Conservation (phyloP, 1,139 yeast species). For the Debaryomycetaceae sp. region DNA sequence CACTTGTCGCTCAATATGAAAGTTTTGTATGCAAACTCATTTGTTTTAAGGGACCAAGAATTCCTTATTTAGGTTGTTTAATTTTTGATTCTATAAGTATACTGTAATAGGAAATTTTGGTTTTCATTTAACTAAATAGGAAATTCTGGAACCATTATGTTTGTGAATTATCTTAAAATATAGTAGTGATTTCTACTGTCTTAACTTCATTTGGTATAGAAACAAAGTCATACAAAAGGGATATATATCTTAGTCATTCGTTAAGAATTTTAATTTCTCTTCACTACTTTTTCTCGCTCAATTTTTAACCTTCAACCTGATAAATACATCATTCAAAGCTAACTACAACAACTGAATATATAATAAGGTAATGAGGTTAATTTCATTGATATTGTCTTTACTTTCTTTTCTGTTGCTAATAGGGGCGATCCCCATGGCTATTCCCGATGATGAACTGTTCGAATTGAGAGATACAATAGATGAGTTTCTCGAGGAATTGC, state of each 20-base stretch:
- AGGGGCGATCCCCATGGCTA: slow-evolving; percentile 16
- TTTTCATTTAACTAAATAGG: not conserved
- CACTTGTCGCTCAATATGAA: not conserved
- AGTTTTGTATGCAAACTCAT: not conserved
- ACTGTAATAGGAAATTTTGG: not conserved
- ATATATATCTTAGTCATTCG: not conserved
- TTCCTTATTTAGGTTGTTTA: not conserved
- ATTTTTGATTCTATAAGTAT: not conserved
- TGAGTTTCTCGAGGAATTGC: slow-evolving; percentile 8
- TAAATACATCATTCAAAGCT: not conserved
- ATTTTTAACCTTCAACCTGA: not conserved
- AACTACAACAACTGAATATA: not conserved
- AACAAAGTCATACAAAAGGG: not conserved
- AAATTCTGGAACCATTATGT: not conserved
- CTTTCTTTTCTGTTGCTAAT: slow-evolving; percentile 7
- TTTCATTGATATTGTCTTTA: not conserved
- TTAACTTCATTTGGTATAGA: not conserved
- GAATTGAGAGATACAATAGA: slow-evolving; percentile 12
- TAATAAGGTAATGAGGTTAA: slow-evolving; percentile 2
- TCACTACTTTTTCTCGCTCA: not conserved
- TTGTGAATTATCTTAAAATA: not conserved
- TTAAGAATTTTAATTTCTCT: no score
- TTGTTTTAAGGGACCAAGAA: not conserved
- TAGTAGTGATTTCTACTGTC: not conserved
- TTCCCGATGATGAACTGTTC: slow-evolving; percentile 18